These are phyloP conservation scores for Thecaphora thlaspeos DNA, from an alignment of 1,284 basidiomycete genomes.

Conservation along the genomic window DNA sequence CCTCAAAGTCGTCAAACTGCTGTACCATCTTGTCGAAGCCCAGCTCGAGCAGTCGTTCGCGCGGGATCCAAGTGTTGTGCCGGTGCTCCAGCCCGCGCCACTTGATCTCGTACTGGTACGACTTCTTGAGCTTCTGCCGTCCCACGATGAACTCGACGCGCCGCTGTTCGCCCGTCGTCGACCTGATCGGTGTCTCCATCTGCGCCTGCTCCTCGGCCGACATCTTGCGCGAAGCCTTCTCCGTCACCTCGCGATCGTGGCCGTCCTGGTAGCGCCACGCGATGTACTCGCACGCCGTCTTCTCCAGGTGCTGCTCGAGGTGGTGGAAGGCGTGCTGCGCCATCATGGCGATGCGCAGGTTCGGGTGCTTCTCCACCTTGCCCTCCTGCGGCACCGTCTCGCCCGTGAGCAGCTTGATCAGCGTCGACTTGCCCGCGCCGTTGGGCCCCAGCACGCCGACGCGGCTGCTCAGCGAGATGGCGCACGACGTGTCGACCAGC, in stretches of 20 bases:
- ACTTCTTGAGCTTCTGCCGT: constrained; percentile 94
- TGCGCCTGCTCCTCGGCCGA: constrained; percentile 81
- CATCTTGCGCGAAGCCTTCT: constrained; percentile 83
- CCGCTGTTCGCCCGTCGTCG: constrained; percentile 85
- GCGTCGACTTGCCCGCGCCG: constrained; percentile 67
- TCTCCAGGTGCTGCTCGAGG: constrained; percentile 57
- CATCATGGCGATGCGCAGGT: constrained; percentile 93
- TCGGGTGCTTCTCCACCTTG: constrained; percentile 91
- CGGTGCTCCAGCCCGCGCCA: constrained; percentile 91
- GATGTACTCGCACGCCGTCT: constrained; percentile 56
- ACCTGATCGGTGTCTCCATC: constrained; percentile 84
- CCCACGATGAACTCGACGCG: constrained; percentile 89
- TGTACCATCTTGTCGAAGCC: constrained; percentile 89
- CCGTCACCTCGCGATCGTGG: constrained; percentile 90
- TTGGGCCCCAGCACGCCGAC: constrained; percentile 59
- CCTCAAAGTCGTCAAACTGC: constrained; percentile 95
- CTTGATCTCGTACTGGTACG: constrained; percentile 91
- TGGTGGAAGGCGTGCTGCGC: constrained; percentile 73
- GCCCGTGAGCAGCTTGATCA: constrained; percentile 94
- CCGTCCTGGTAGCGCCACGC: constrained; percentile 99
- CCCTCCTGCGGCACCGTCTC: constrained; percentile 92
- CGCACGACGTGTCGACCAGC: constrained; percentile 84
- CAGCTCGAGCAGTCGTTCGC: constrained; percentile 82
- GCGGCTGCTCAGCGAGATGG: constrained; percentile 73
- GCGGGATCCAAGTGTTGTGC: constrained; percentile 89